Evolutionary conservation across 768 basidiomycete species (phyloP).

Genomic region (Lanmaoa pseudosensibilis): DNA sequence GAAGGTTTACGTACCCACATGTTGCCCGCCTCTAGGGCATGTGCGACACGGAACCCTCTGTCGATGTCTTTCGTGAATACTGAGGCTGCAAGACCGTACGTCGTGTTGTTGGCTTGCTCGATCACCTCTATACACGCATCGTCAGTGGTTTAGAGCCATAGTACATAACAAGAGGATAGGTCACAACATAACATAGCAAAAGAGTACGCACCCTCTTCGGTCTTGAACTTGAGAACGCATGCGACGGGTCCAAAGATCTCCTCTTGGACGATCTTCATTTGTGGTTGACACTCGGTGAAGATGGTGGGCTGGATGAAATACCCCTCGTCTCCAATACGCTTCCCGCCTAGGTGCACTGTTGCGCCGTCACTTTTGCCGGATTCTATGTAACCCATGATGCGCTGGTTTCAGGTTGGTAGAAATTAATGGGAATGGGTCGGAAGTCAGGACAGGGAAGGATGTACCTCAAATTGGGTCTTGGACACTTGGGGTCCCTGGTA

Average conservation of each 20-base stretch:
- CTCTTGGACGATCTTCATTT: conserved; percentile 14
- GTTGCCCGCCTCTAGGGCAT: conserved; percentile 49
- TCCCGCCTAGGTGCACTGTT: conserved; percentile 1
- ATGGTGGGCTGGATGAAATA: conserved; percentile 15
- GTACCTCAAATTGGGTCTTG: conserved; percentile 9
- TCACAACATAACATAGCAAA: background rate
- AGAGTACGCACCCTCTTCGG: background rate
- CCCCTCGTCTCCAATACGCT: conserved; percentile 4
- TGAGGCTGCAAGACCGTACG: conserved; percentile 10
- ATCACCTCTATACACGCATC: conserved; percentile 3
- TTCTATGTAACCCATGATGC: conserved; percentile 14
- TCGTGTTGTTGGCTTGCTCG: conserved; percentile 11
- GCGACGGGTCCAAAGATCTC: conserved; percentile 15
- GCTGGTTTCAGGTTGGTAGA: background rate
- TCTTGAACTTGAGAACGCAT: conserved; percentile 8
- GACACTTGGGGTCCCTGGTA: conserved; percentile 15
- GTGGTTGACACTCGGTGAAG: conserved; percentile 5
- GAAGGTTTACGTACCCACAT: conserved; percentile 48
- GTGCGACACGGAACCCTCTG: conserved; percentile 42
- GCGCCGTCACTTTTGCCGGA: conserved; percentile 7
- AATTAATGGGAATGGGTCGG: background rate
- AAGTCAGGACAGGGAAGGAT: background rate
- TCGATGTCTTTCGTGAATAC: conserved; percentile 27
- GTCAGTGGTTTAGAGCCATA: background rate
- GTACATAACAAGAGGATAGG: background rate